A percentile compares a stretch with the other conserved stretches of the same genome.
Evolutionary conservation across 495 filamentous ascomycete species (phyloP).

Genomic region (Margaritispora aquatica): DNA sequence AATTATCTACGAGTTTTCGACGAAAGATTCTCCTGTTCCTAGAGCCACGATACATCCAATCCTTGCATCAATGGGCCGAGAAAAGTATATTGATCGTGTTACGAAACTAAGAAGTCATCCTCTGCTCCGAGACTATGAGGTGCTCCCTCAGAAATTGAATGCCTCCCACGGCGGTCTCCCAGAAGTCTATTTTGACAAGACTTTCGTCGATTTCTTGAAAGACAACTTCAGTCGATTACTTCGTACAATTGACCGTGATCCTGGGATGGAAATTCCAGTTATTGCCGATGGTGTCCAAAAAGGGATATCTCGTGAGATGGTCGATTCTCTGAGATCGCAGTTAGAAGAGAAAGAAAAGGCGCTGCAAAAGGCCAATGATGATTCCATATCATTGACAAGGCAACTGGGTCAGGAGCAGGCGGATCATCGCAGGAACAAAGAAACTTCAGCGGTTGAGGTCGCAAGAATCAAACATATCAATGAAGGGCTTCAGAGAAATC

Average conservation of each 20-base stretch:
- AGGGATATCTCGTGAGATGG: constrained; percentile 73
- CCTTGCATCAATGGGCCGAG: constrained; percentile 73
- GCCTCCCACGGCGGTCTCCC: constrained; percentile 58
- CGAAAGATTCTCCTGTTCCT: constrained; percentile 89
- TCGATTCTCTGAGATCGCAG: constrained; percentile 76
- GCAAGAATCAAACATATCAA: constrained; percentile 60
- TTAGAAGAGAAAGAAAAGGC: constrained; percentile 64
- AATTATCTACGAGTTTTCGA: constrained; percentile 94
- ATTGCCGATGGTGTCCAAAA: constrained; percentile 73
- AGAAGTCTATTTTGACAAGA: constrained; percentile 77
- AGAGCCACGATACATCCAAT: constrained; percentile 77
- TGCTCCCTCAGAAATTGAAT: constrained; percentile 63
- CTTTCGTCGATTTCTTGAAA: constrained; percentile 91
- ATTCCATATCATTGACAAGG: constrained; percentile 57
- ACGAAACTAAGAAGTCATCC: constrained; percentile 71
- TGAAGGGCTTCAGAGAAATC: constrained; percentile 62
- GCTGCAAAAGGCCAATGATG: constrained; percentile 61
- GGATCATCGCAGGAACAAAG: constrained; percentile 67
- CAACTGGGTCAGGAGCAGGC: constrained; percentile 72
- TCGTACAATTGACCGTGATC: constrained; percentile 86
- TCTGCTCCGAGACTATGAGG: constrained; percentile 86
- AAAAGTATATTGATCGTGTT: constrained; percentile 84
- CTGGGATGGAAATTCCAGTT: constrained; percentile 74
- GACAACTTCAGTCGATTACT: constrained; percentile 86
- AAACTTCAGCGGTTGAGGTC: constrained; percentile 58